Percentiles rank a stretch among this genome's conserved stretches.
Evolutionary conservation across 176 grass and related monocot species (phyloP).

Genomic region (Bromus sterilis): DNA sequence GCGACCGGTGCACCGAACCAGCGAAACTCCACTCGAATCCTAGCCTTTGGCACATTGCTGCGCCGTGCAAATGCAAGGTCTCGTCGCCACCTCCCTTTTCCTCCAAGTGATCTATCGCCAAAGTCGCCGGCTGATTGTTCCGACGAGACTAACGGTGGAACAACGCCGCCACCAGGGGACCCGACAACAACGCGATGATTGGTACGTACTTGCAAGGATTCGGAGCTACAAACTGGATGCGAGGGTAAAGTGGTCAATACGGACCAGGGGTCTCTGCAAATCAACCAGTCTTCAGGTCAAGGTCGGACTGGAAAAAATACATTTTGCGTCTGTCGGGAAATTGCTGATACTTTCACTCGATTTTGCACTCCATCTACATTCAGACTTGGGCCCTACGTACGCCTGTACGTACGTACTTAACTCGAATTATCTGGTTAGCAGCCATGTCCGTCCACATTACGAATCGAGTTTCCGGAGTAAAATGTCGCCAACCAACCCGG

Average conservation of each 20-base stretch:
- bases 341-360: background rate
- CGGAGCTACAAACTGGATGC: background rate
- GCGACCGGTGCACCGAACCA: background rate
- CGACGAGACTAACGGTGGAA: slow-evolving; percentile 22
- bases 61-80: background rate
- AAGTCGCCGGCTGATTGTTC: background rate
- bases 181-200: background rate
- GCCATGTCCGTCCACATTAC: background rate
- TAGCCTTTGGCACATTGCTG: no score
- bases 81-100: background rate
- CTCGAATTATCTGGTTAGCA: background rate
- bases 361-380: background rate
- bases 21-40: background rate
- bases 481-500: background rate
- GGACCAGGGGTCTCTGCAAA: background rate
- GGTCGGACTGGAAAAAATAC: background rate
- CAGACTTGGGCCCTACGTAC: background rate
- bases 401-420: no score
- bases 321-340: background rate
- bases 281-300: background rate
- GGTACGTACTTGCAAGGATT: background rate
- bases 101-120: background rate
- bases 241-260: background rate
- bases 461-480: background rate
- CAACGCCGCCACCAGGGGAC: background rate